Evolutionary conservation across 371 early-diverging fungal genomes (phyloP), one percentile per base, ranked within the genome.

Genomic region (Mucor mucedo): DNA sequence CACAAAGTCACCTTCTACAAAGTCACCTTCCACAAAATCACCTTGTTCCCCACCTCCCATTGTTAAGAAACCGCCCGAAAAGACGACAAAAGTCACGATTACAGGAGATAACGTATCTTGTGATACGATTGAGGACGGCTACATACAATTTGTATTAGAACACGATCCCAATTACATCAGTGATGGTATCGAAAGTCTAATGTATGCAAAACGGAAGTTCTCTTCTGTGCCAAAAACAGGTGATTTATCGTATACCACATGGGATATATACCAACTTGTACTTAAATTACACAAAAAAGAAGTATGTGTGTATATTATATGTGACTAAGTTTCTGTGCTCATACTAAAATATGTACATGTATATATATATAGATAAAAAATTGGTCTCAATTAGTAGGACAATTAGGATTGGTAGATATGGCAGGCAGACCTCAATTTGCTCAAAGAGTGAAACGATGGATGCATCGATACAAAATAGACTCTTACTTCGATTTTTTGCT

Each of bases 381-480:
- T 41, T 81, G 82, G 82, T 81, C 82, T 14, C 82, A 81, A 58
- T 55, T 81, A 8, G 82, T 81, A 27, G 82, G 82, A 5, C 73
- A 77, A 47, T 68, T 81, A 27, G 82, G 82, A 1, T 56, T 78
- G 42, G 55, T 69, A 0, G 82, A 81, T 49, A 76, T 78, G 67
- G 53, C 76, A 14, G 77, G 78, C 2, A 68, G 82, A 8, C 82
- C 82, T 1, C 82, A 81, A 52, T 81, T 81, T 66, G 82, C 82
- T 2, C 82, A 81, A 42, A 67, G 82, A 2, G 79, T 78, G 11
- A 81, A 81, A 32, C 64, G 82, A 48, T 81, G 82, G 82, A 81
- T 81, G 82, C 75, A 77, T 45, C 72, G 76, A 32, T 78, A 78
- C 53, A 76, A 78, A 40, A 81, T 81, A 30, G 82, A 81, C 55